A percentile compares a stretch with the other conserved stretches of the same genome.
phyloP scores from a whole-genome alignment of 169 alveolate genomes.

The Besnoitia besnoiti region DNA sequence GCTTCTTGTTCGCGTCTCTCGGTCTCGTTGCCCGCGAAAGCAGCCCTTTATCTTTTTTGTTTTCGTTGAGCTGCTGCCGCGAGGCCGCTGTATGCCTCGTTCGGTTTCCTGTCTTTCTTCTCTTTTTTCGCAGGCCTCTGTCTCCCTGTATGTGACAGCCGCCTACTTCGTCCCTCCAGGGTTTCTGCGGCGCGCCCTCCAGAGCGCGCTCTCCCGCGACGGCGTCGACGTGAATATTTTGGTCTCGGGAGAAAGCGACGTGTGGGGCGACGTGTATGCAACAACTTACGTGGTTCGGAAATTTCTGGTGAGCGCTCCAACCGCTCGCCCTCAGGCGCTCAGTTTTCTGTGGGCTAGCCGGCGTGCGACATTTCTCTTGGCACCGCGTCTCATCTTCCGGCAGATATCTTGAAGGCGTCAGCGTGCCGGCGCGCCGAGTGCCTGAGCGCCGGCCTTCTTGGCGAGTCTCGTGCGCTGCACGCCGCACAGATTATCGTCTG shows the following conservation, averaged over 20 bases:
- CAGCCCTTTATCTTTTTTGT: not conserved
- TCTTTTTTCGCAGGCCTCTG: slow-evolving; percentile 24
- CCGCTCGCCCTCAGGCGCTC: not conserved
- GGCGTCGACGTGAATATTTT: slow-evolving; percentile 23
- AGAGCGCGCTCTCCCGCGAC: not conserved
- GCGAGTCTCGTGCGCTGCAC: too few species aligned
- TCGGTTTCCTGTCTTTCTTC: not conserved
- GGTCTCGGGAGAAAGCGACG: slow-evolving; percentile 44
- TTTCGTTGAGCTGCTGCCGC: not conserved
- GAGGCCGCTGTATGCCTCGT: not conserved
- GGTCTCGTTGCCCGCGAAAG: not conserved
- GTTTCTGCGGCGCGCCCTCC: slow-evolving; percentile 40
- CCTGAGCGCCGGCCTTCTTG: too few species aligned
- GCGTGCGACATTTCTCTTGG: not conserved
- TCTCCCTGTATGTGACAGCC: not conserved
- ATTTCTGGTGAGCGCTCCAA: slow-evolving; percentile 49
- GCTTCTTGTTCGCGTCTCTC: not conserved
- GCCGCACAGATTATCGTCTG: too few species aligned
- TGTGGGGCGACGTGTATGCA: slow-evolving; percentile 41
- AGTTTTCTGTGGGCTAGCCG: not conserved
- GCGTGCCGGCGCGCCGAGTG: too few species aligned
- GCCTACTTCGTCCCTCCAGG: slow-evolving; percentile 51
- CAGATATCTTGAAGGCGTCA: not conserved
- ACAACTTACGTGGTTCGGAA: slow-evolving; percentile 35
- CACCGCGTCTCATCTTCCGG: not conserved